Evolutionary conservation across 345 rosid genomes (phyloP).

Genomic region (Kandelia obovata): DNA sequence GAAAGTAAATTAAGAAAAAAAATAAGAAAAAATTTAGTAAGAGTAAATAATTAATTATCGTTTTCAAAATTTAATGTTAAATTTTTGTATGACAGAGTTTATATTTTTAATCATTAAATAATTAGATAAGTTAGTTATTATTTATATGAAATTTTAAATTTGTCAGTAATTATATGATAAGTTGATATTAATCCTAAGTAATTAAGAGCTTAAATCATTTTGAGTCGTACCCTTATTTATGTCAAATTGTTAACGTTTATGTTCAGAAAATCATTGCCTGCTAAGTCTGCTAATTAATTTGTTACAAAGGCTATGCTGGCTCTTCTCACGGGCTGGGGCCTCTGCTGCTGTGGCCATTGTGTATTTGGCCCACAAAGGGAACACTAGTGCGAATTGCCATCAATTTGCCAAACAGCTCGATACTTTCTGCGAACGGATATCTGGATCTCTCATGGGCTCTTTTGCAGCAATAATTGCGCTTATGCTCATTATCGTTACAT

Average conservation of each 20-base stretch:
- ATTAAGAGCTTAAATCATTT: too few relatives aligned
- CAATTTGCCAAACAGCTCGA: conserved; percentile 60
- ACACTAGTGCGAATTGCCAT: conserved; percentile 41
- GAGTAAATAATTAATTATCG: too few relatives aligned
- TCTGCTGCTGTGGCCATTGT: conserved; percentile 50
- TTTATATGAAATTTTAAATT: too few relatives aligned
- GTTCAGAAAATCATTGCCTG: background rate
- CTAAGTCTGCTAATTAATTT: background rate
- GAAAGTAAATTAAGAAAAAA: too few relatives aligned
- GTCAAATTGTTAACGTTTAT: background rate
- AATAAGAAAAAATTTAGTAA: too few relatives aligned
- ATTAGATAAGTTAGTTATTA: too few relatives aligned
- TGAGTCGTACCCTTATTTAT: background rate
- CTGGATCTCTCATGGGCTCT: conserved; percentile 69
- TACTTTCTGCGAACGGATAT: conserved; percentile 49
- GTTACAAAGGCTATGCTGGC: conserved; percentile 40
- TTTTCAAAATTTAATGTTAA: too few relatives aligned
- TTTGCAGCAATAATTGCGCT: conserved; percentile 41
- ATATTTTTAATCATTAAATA: too few relatives aligned
- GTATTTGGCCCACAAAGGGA: conserved; percentile 52
- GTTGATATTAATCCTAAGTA: too few relatives aligned
- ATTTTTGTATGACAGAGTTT: too few relatives aligned
- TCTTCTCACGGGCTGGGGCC: conserved; percentile 44
- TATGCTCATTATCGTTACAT: conserved; percentile 39
- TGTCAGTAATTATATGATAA: too few relatives aligned